Evolutionary conservation across 108 stramenopile genomes (phyloP), one percentile per base, ranked within the genome.

Genomic region (Pseudonitzschia multistriata): DNA sequence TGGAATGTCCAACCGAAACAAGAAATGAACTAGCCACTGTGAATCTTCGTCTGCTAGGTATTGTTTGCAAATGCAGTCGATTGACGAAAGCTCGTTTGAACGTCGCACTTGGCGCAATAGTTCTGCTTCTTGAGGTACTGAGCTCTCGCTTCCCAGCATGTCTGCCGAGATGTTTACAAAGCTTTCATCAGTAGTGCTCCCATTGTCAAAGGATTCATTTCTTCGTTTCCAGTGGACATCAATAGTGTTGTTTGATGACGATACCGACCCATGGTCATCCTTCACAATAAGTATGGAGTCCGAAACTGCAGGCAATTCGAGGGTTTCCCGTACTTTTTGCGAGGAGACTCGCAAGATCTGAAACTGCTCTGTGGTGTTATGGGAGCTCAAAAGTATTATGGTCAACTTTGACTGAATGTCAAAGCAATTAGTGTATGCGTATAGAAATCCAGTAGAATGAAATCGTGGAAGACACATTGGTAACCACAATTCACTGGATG

Each of bases 401-500:
- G 62, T 78, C 34, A 89, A 69, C 39, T 81, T 76, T 5, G 88
- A 81, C 15, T 65, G 68, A 13, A 64, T 71, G 72, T 92, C 81
- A 28, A 89, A 72, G 48, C 84, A 89, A 45, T 62, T 71, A 4
- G 83, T 83, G 62, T 85, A 92, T 15, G 86, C 84, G 54, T 92
- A 85, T 11, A 92, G 73, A 74, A 88, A 92, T 61, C 87, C 91
- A 21, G 84, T 78, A 11, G 85, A 79, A 61, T 88, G 78, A 45
- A 92, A 88, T 14, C 88, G 76, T 13, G 91, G 91, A n/a, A 92
- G 60, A 66, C 91, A 92, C 27, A 92, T 62, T 2, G 91, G 91
- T 62, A 89, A 79, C 91, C 91, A 92, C 25, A 85, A 70, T 66
- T 92, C 91, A 67, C 85, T 87, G 5, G 79, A 74, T 34, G 71